A percentile compares a stretch with the other conserved stretches of the same genome.
Evolutionary conservation across 2,329 filamentous ascomycete genomes (phyloP).

Genomic region (Trichoderma simmonsii): DNA sequence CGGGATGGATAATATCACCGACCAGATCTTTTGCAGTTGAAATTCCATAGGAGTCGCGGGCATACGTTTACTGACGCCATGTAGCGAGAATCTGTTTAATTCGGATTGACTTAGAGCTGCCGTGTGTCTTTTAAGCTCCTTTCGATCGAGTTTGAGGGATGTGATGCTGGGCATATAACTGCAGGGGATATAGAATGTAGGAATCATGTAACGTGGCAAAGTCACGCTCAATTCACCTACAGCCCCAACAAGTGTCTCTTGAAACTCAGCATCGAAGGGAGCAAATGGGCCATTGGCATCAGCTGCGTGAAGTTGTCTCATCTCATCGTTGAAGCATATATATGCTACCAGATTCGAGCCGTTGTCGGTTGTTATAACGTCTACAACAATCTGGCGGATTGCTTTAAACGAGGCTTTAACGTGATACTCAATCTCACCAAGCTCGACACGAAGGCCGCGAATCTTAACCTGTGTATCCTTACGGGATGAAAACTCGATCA

Average conservation of each 20-base stretch:
- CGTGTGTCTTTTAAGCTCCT: not conserved
- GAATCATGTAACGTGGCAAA: conserved; percentile 24
- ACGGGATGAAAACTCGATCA: conserved; percentile 9
- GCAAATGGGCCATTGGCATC: conserved; percentile 18
- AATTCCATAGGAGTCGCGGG: conserved; percentile 1
- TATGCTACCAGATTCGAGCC: conserved; percentile 1
- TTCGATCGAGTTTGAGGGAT: conserved; percentile 22
- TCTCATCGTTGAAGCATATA: conserved; percentile 10
- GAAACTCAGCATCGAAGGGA: not conserved
- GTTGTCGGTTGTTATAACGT: not conserved
- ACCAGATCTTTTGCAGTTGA: conserved; percentile 20
- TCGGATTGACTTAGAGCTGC: not conserved
- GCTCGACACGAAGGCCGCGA: not conserved
- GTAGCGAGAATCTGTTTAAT: not conserved
- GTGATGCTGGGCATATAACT: conserved; percentile 21
- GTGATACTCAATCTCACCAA: conserved; percentile 19
- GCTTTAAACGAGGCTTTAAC: not conserved
- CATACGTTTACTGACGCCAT: not conserved
- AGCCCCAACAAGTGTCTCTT: conserved; percentile 21
- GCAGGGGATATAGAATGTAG: conserved; percentile 22
- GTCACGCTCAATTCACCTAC: conserved; percentile 8
- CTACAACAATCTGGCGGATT: conserved; percentile 10
- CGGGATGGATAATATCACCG: conserved; percentile 13
- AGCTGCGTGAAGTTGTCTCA: not conserved
- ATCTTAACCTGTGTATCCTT: conserved; percentile 9